Percentiles rank a stretch among this genome's conserved stretches.
phyloP scores from a whole-genome alignment of 257 asterid genomes.

The Solanum pimpinellifolium region DNA sequence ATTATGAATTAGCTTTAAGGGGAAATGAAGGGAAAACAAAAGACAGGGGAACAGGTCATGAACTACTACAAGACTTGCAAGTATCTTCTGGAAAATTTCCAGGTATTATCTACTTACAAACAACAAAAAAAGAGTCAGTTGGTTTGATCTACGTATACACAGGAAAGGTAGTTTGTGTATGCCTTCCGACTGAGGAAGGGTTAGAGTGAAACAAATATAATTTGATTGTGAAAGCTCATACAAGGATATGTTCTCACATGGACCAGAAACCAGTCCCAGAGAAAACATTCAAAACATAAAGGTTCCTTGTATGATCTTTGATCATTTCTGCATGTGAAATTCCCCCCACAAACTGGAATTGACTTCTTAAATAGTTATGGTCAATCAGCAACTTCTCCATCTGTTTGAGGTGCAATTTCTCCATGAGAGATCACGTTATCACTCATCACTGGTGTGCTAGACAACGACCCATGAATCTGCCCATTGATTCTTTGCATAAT shows the following conservation, averaged over 20 bases:
- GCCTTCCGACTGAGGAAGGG: neutral
- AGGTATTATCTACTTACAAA: neutral
- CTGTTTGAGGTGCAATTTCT: conserved; percentile 11
- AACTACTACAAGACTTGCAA: neutral
- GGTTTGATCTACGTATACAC: neutral
- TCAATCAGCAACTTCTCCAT: conserved; percentile 7
- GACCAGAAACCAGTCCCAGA: neutral
- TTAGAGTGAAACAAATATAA: neutral
- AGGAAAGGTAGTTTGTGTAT: neutral
- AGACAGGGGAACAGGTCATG: neutral
- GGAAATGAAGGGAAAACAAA: neutral
- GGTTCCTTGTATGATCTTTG: neutral
- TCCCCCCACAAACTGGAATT: neutral
- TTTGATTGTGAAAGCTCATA: neutral
- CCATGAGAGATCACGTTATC: conserved; percentile 15
- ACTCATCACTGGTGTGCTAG: conserved; percentile 16
- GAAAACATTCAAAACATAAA: neutral
- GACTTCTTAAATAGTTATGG: neutral
- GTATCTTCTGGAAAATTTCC: neutral
- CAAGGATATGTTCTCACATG: neutral
- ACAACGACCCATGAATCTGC: conserved; percentile 36
- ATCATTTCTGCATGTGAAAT: neutral
- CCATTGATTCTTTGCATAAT: conserved; percentile 5
- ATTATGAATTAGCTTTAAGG: neutral
- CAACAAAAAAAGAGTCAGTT: neutral